phyloP scores from a whole-genome alignment of 148 eudicot species.

The Simmondsia chinensis region DNA sequence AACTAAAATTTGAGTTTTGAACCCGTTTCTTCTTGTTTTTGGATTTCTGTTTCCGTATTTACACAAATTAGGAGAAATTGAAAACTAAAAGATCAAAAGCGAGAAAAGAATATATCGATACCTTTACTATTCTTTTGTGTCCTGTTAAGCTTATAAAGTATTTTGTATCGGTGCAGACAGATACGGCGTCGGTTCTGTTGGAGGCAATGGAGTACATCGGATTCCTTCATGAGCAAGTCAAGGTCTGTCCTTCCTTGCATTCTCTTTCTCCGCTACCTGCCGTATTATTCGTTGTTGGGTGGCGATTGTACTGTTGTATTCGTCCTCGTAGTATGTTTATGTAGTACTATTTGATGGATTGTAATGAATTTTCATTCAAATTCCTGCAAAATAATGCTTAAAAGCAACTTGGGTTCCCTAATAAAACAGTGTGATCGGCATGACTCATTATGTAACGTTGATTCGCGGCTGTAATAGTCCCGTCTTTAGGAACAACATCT shows the following conservation, averaged over 20 bases:
- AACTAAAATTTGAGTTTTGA: not conserved
- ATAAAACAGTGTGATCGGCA: too few relatives aligned
- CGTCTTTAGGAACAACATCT: too few relatives aligned
- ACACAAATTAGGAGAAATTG: not conserved
- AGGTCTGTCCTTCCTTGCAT: conserved; percentile 31
- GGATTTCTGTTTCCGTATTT: not conserved
- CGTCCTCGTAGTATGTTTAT: not conserved
- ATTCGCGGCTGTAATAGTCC: too few relatives aligned
- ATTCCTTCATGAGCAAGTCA: conserved; percentile 88
- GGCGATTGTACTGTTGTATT: not conserved
- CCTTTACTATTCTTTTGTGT: too few relatives aligned
- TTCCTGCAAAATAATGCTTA: too few relatives aligned
- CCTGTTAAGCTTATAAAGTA: not conserved
- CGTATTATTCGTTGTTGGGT: too few relatives aligned
- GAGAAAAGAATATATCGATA: too few relatives aligned
- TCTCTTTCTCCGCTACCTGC: not conserved
- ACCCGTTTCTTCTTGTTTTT: not conserved
- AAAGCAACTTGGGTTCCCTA: too few relatives aligned
- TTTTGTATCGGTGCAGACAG: conserved; percentile 52
- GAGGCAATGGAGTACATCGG: conserved; percentile 78
- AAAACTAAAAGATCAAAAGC: too few relatives aligned
- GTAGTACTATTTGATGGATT: too few relatives aligned
- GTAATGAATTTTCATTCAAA: too few relatives aligned
- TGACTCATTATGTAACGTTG: too few relatives aligned
- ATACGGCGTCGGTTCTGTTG: conserved; percentile 84